Conservation (phyloP, 2,329 filamentous ascomycete genomes). For the Pleomassaria siparia region DNA sequence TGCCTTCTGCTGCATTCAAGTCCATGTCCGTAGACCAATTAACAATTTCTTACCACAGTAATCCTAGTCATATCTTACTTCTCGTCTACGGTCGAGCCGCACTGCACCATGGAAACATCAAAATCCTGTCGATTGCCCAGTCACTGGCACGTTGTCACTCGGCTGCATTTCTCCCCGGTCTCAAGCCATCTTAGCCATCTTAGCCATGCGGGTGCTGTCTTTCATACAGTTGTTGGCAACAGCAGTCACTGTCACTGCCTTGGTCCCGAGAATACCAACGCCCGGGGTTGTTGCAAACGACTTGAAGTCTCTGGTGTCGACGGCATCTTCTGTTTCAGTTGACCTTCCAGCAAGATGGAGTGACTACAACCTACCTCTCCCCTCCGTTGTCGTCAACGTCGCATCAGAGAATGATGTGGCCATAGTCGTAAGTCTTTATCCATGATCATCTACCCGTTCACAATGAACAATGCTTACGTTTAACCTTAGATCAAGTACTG, state of each 20-base stretch:
- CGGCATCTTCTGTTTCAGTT: conserved; percentile 11
- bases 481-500: conserved; percentile 25
- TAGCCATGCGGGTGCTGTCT: conserved; percentile 12
- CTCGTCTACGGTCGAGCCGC: too few relatives aligned
- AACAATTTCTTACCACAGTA: too few relatives aligned
- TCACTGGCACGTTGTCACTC: too few relatives aligned
- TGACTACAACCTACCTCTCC: conserved; percentile 18
- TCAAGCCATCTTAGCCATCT: not conserved
- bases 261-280: conserved; percentile 12
- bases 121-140: too few relatives aligned
- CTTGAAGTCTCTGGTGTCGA: conserved; percentile 15
- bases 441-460: not conserved
- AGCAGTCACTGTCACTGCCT: conserved; percentile 13
- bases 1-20: too few relatives aligned
- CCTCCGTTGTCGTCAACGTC: conserved; percentile 23
- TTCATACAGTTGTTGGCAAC: conserved; percentile 13
- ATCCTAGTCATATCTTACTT: too few relatives aligned
- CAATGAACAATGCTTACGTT: not conserved
- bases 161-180: not conserved
- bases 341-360: conserved; percentile 26
- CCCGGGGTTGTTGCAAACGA: conserved; percentile 17
- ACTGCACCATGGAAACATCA: too few relatives aligned
- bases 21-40: too few relatives aligned
- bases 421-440: conserved; percentile 14
- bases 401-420: conserved; percentile 24